Percentiles rank a stretch among this genome's conserved stretches.
Evolutionary conservation across 2,329 filamentous ascomycete species (phyloP).

Genomic region (Xylariaceae sp.): DNA sequence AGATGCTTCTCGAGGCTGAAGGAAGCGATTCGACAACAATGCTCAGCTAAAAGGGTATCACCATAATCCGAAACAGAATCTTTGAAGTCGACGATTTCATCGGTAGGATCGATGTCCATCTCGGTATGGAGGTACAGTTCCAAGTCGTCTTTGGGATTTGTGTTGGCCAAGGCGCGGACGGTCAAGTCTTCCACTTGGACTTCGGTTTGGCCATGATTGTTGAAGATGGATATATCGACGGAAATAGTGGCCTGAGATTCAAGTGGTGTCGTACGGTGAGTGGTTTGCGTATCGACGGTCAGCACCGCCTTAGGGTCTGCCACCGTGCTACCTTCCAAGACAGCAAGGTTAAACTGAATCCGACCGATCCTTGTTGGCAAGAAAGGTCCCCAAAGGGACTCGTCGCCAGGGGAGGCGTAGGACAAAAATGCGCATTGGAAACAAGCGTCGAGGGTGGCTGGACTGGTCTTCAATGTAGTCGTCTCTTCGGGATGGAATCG

Average conservation of each 20-base stretch:
- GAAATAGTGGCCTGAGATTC: conserved; percentile 28
- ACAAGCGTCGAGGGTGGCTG: conserved; percentile 41
- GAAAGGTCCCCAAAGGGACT: conserved; percentile 41
- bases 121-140: conserved; percentile 33
- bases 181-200: conserved; percentile 31
- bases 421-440: conserved; percentile 42
- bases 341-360: conserved; percentile 38
- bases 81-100: conserved; percentile 33
- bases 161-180: conserved; percentile 29
- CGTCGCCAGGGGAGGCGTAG: conserved; percentile 39
- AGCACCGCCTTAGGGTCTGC: conserved; percentile 26
- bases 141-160: conserved; percentile 29
- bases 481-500: conserved; percentile 36
- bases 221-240: conserved; percentile 30
- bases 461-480: conserved; percentile 36
- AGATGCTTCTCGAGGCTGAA: conserved; percentile 25
- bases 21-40: conserved; percentile 36
- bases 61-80: background rate
- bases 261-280: conserved; percentile 12
- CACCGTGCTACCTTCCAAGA: conserved; percentile 18
- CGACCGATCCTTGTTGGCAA: conserved; percentile 36
- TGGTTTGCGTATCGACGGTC: conserved; percentile 33
- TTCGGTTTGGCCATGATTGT: conserved; percentile 26
- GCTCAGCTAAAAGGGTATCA: conserved; percentile 33
- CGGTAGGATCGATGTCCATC: conserved; percentile 40